phyloP scores from a whole-genome alignment of 371 early-diverging fungal species.

The Mucor lusitanicus region DNA sequence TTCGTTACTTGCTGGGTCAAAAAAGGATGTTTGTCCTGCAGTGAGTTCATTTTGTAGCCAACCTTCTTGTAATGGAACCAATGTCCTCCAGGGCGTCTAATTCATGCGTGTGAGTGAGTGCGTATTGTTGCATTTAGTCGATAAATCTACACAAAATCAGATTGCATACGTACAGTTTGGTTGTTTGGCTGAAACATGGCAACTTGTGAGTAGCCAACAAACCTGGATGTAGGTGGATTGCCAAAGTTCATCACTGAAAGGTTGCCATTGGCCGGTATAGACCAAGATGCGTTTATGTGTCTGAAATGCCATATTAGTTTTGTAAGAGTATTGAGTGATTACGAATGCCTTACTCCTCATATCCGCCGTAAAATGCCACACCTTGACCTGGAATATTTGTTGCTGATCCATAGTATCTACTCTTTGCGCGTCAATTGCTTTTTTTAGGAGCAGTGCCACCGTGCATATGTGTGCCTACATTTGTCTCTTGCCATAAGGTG shows the following conservation, averaged over 20 bases:
- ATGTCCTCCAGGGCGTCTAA: background rate
- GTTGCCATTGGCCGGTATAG: background rate
- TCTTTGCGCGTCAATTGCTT: background rate
- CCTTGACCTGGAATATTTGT: conserved; percentile 4
- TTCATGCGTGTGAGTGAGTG: background rate
- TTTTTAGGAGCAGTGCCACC: background rate
- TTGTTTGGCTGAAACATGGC: background rate
- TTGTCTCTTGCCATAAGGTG: conserved; percentile 5
- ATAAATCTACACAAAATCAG: no score
- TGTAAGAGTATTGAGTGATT: no score
- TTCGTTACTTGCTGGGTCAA: background rate
- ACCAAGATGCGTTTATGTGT: background rate
- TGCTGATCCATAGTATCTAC: conserved; percentile 4
- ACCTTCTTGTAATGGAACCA: background rate
- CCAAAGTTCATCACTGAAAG: background rate
- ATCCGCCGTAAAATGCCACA: conserved; percentile 3
- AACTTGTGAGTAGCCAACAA: background rate
- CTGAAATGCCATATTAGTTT: background rate
- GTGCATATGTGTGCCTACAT: background rate
- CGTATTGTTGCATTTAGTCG: no score
- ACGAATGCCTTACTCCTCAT: background rate
- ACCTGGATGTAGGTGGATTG: background rate
- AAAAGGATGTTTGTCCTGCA: background rate
- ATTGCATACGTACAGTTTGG: background rate
- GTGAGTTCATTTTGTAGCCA: background rate